A percentile compares a stretch with the other conserved stretches of the same genome.
phyloP scores from a whole-genome alignment of 257 asterid species.

The Nicotiana undulata region DNA sequence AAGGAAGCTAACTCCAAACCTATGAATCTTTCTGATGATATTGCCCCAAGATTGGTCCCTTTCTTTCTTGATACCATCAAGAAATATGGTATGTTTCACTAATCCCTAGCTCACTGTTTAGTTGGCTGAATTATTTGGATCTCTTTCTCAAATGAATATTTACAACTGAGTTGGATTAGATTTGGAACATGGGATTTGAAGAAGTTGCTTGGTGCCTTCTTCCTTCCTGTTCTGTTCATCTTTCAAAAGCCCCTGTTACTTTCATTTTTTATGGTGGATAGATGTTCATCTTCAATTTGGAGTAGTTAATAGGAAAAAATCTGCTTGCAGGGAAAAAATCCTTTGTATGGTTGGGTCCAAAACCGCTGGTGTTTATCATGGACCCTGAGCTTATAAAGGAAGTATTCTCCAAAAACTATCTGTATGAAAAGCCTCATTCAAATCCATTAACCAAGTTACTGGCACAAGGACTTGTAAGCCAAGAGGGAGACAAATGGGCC shows the following conservation, averaged over 20 bases:
- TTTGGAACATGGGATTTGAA: background rate
- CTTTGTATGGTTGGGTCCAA: conserved; percentile 50
- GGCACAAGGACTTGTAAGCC: conserved; percentile 22
- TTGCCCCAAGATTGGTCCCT: conserved; percentile 9
- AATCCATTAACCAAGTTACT: conserved; percentile 36
- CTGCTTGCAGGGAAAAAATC: conserved; percentile 28
- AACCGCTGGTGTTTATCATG: conserved; percentile 23
- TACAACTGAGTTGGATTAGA: background rate
- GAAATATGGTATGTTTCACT: conserved; percentile 9
- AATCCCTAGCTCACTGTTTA: no score
- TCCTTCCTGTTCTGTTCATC: background rate
- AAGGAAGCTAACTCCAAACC: conserved; percentile 7
- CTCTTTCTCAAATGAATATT: no score
- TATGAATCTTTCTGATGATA: conserved; percentile 1
- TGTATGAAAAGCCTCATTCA: conserved; percentile 20
- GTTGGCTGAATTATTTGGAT: no score
- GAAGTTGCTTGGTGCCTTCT: background rate
- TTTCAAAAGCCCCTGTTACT: background rate
- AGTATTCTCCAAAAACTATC: conserved; percentile 18
- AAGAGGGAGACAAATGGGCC: conserved; percentile 47
- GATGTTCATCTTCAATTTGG: background rate
- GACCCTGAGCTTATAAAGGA: conserved; percentile 49
- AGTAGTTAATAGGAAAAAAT: background rate
- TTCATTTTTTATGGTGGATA: background rate
- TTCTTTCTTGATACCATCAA: background rate